Conservation (phyloP, 495 filamentous ascomycete species). For the Podospora comata region DNA sequence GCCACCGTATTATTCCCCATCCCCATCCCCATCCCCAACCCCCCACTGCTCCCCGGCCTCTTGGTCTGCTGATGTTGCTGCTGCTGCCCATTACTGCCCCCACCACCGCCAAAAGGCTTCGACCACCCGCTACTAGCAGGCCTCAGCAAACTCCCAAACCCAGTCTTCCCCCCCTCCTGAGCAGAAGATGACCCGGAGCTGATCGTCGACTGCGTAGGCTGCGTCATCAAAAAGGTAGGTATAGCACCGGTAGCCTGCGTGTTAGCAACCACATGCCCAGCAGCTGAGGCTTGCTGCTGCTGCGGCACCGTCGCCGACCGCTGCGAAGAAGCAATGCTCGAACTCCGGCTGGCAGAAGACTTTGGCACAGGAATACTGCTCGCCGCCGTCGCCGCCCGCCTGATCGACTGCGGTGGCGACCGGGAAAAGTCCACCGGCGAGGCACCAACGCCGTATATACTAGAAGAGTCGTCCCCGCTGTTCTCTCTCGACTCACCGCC, state of each 20-base stretch:
- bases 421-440: constrained; percentile 51
- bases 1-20: background rate
- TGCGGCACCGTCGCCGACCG: constrained; percentile 29
- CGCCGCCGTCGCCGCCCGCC: constrained; percentile 39
- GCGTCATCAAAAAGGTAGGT: constrained; percentile 41
- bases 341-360: constrained; percentile 42
- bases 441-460: constrained; percentile 35
- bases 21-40: constrained; percentile 3
- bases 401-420: constrained; percentile 46
- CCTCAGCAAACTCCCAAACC: constrained; percentile 23
- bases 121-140: constrained; percentile 33
- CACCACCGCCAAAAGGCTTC: constrained; percentile 25
- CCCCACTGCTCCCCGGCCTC: constrained; percentile 26
- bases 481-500: constrained; percentile 38
- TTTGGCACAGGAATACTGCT: constrained; percentile 24
- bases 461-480: constrained; percentile 51
- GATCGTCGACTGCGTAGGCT: constrained; percentile 33
- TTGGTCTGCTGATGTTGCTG: background rate
- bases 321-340: constrained; percentile 43
- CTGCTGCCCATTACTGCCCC: background rate
- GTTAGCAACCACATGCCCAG: constrained; percentile 23
- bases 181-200: constrained; percentile 2
- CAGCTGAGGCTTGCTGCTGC: constrained; percentile 11
- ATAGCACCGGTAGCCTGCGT: constrained; percentile 26
- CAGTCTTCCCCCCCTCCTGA: constrained; percentile 7